A percentile compares a stretch with the other conserved stretches of the same genome.
Conservation (phyloP, 2,329 filamentous ascomycete species). For the Aspergillus hiratsukae region DNA sequence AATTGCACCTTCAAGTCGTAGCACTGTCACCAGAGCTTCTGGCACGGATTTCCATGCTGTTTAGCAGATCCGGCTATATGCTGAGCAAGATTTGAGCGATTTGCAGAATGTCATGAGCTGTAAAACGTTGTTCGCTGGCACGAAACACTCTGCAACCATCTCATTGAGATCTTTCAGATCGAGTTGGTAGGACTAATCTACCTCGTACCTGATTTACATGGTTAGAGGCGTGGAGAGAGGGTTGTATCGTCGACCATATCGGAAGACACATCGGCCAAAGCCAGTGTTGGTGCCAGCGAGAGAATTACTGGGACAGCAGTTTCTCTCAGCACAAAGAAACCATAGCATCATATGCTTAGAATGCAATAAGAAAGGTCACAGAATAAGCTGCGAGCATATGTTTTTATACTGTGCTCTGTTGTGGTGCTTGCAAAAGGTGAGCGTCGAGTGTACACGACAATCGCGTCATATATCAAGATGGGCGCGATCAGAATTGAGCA, state of each 20-base stretch:
- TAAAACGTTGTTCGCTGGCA: background rate
- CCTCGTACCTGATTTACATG: background rate
- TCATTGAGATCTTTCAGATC: background rate
- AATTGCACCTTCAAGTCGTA: background rate
- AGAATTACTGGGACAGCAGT: background rate
- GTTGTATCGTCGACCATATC: background rate
- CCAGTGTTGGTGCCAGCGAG: background rate
- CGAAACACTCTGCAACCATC: background rate
- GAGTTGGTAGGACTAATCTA: background rate
- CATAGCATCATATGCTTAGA: background rate
- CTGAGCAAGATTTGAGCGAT: background rate
- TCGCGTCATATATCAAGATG: constrained; percentile 9
- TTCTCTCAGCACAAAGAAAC: background rate
- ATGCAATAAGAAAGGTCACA: background rate
- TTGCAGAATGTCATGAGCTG: background rate
- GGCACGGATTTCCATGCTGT: background rate
- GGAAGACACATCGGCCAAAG: background rate
- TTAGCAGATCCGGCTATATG: background rate
- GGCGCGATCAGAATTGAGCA: constrained; percentile 1
- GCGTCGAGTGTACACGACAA: background rate
- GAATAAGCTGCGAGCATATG: background rate
- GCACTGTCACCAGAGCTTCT: background rate
- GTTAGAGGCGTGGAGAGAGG: background rate
- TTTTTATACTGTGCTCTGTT: background rate
- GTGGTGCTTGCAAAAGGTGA: background rate